Conservation (phyloP, 108 stramenopile genomes). For the Skeletonema menzelii region DNA sequence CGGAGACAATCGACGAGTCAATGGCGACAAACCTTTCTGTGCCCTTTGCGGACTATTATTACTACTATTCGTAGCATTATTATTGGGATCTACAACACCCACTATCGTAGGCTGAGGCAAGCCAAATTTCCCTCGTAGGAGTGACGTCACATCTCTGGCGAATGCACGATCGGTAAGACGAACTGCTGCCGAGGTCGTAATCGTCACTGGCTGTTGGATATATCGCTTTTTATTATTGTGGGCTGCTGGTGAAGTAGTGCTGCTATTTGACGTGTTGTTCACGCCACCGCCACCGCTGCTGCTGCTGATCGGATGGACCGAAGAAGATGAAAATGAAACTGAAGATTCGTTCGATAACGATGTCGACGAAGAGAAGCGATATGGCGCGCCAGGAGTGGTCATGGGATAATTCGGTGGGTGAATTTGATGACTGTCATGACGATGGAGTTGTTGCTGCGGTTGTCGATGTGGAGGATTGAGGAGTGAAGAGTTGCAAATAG, state of each 20-base stretch:
- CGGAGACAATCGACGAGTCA: neutral
- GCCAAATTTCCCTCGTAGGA: conserved; percentile 51
- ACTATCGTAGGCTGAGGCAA: conserved; percentile 16
- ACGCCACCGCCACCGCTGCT: neutral
- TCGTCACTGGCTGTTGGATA: conserved; percentile 5
- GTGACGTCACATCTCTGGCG: conserved; percentile 39
- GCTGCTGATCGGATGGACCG: neutral
- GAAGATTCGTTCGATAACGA: conserved; percentile 21
- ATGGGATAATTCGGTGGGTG: conserved; percentile 43
- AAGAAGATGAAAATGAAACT: conserved; percentile 30
- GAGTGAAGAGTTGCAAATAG: conserved; percentile 44
- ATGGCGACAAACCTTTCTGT: neutral
- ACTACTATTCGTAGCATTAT: neutral
- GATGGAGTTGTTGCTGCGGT: conserved; percentile 13
- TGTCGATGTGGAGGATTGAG: conserved; percentile 2
- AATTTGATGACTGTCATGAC: conserved; percentile 35
- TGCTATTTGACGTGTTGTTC: neutral
- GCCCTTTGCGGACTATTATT: conserved; percentile 2
- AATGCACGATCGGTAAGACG: conserved; percentile 45
- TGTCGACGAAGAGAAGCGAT: conserved; percentile 26
- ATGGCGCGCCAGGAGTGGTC: conserved; percentile 19
- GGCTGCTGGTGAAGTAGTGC: neutral
- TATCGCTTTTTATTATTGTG: neutral
- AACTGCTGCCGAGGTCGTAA: conserved; percentile 40
- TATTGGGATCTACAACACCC: neutral